These are phyloP conservation scores for Coemansia sp. DNA, from an alignment of 192 early-diverging fungal species.

Conservation along the genomic window DNA sequence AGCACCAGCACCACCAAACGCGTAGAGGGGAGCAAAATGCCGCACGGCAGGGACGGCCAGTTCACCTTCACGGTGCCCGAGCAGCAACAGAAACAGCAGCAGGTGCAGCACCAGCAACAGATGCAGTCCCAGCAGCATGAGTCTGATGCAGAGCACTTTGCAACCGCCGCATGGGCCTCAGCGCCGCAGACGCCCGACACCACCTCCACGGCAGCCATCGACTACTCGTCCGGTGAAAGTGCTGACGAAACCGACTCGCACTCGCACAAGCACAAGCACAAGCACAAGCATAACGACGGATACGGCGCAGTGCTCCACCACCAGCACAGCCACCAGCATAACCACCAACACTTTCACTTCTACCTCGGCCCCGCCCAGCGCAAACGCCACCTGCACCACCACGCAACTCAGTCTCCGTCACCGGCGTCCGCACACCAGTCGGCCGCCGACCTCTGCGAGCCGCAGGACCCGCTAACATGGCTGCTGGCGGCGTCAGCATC, in stretches of 20 bases:
- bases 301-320: slow-evolving; percentile 11
- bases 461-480: slow-evolving; percentile 37
- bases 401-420: neutral
- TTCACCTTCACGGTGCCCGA: slow-evolving; percentile 11
- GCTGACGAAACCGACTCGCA: slow-evolving; percentile 13
- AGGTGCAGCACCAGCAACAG: neutral
- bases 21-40: neutral
- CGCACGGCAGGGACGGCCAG: neutral
- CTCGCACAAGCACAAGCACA: slow-evolving; percentile 5
- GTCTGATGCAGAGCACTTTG: slow-evolving; percentile 7
- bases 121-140: neutral
- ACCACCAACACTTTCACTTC: slow-evolving; percentile 27
- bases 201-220: neutral
- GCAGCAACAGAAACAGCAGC: slow-evolving; percentile 3
- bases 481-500: slow-evolving; percentile 17
- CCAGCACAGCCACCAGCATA: slow-evolving; percentile 39
- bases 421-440: neutral
- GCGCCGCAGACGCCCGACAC: slow-evolving; percentile 5
- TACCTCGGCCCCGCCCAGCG: slow-evolving; percentile 14
- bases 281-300: neutral
- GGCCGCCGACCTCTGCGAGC: neutral
- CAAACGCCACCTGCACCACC: slow-evolving; percentile 14
- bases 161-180: slow-evolving; percentile 24
- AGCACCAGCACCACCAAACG: no score
- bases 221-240: neutral